phyloP scores from a whole-genome alignment of 208 protist genomes.

The Leishmania gerbilli region DNA sequence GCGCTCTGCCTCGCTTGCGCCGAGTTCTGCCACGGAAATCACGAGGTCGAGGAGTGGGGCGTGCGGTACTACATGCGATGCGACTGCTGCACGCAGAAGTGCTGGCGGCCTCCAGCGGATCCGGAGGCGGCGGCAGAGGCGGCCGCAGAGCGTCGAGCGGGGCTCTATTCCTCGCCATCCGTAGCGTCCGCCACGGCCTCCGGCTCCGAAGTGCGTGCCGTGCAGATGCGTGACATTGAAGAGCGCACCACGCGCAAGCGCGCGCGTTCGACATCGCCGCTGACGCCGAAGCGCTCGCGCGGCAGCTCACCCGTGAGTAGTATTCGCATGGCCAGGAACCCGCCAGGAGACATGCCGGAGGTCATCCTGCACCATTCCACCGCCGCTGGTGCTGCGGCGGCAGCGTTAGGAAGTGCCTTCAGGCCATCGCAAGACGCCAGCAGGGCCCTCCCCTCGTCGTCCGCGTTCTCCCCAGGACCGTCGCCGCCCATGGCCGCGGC shows the following conservation, averaged over 20 bases:
- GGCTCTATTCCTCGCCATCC: not conserved
- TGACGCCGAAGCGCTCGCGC: slow-evolving; percentile 44
- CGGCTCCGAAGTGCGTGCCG: not conserved
- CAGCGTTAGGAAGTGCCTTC: not conserved
- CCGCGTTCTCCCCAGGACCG: not conserved
- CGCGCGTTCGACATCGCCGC: slow-evolving; percentile 49
- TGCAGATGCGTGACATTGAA: slow-evolving; percentile 20
- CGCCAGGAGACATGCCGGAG: slow-evolving; percentile 38
- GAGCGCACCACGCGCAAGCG: slow-evolving; percentile 40
- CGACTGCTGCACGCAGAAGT: slow-evolving; percentile 84
- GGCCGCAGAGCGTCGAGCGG: not conserved
- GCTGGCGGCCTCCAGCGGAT: slow-evolving; percentile 45
- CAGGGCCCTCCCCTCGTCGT: not conserved
- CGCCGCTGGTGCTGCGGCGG: not conserved
- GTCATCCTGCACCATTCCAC: slow-evolving; percentile 21
- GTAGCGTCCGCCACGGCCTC: not conserved
- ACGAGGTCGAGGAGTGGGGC: slow-evolving; percentile 87
- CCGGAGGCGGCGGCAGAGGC: not conserved
- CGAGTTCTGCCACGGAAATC: slow-evolving; percentile 75
- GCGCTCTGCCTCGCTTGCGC: slow-evolving; percentile 80
- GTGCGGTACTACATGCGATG: slow-evolving; percentile 87
- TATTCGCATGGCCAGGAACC: slow-evolving; percentile 34
- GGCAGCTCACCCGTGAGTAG: slow-evolving; percentile 40
- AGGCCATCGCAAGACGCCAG: not conserved
- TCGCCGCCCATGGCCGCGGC: not conserved